A percentile compares a stretch with the other conserved stretches of the same genome.
phyloP scores from a whole-genome alignment of 2,329 filamentous ascomycete species.

The Elsinoe australis region DNA sequence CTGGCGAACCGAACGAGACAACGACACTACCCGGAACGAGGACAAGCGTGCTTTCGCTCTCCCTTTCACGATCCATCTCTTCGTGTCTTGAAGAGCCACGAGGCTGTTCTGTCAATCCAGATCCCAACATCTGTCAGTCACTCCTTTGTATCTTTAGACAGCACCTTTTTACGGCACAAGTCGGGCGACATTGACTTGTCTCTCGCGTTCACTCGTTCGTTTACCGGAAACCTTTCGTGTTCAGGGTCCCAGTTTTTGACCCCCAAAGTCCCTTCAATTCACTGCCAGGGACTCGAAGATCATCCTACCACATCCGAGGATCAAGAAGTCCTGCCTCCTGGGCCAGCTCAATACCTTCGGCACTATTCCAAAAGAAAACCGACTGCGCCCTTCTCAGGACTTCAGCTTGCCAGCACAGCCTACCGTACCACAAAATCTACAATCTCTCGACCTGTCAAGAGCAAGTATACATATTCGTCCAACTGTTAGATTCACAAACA shows the following conservation, averaged over 20 bases:
- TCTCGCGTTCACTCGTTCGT: slow-evolving; percentile 1
- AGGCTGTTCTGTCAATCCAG: too few species aligned
- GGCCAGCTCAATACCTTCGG: too few species aligned
- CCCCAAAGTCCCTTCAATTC: background rate
- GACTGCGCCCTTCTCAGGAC: background rate
- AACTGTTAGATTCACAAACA: background rate
- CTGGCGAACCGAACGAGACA: too few species aligned
- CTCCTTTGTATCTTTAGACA: slow-evolving; percentile 12
- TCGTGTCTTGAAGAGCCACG: too few species aligned
- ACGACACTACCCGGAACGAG: too few species aligned
- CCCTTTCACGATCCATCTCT: background rate
- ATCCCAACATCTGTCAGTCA: slow-evolving; percentile 6
- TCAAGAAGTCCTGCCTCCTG: background rate
- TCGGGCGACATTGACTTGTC: slow-evolving; percentile 13
- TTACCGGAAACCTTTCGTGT: background rate
- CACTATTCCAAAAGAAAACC: too few species aligned
- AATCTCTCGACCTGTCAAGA: background rate
- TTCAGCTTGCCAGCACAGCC: background rate
- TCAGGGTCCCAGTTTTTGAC: background rate
- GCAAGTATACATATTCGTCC: too few species aligned
- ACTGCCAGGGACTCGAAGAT: slow-evolving; percentile 11
- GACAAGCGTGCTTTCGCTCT: background rate
- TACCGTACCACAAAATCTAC: background rate
- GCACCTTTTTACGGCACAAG: background rate
- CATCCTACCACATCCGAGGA: background rate